Conservation (phyloP, 1,284 basidiomycete genomes). For the Ganoderma sp. region DNA sequence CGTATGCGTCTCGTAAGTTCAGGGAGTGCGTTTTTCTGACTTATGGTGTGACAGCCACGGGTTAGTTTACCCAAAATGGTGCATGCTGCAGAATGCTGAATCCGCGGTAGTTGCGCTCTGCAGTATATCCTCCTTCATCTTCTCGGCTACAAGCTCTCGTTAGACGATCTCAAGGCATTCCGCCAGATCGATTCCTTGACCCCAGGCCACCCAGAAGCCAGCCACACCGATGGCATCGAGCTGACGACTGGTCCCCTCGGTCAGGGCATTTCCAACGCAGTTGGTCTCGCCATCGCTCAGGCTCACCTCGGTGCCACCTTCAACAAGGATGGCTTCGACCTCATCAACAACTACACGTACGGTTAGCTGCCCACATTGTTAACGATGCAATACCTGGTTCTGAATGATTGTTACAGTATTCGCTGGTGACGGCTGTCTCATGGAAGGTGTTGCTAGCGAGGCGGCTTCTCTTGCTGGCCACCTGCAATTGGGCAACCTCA, state of each 20-base stretch:
- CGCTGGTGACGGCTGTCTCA: conserved; percentile 93
- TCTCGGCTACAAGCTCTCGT: conserved; percentile 81
- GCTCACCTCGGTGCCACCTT: conserved; percentile 87
- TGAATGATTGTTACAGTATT: conserved; percentile 60
- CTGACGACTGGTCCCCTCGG: conserved; percentile 97
- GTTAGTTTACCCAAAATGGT: conserved; percentile 48
- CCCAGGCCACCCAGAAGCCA: conserved; percentile 90
- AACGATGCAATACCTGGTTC: background rate
- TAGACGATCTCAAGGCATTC: conserved; percentile 87
- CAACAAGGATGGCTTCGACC: conserved; percentile 86
- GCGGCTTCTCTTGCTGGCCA: conserved; percentile 93
- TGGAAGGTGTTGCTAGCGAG: conserved; percentile 94
- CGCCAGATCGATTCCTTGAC: conserved; percentile 89
- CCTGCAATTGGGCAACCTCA: conserved; percentile 90
- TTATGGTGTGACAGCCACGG: conserved; percentile 58
- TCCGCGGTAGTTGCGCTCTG: conserved; percentile 71
- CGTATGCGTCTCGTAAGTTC: conserved; percentile 28
- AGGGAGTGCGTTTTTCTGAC: background rate
- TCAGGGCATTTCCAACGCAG: conserved; percentile 92
- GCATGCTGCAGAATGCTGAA: background rate
- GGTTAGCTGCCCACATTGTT: conserved; percentile 48
- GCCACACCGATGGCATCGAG: conserved; percentile 92
- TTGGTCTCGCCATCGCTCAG: conserved; percentile 93
- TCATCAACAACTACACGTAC: conserved; percentile 93
- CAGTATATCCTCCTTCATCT: conserved; percentile 87